phyloP scores from a whole-genome alignment of 768 basidiomycete species.

The Stropharia rugosoannulata region DNA sequence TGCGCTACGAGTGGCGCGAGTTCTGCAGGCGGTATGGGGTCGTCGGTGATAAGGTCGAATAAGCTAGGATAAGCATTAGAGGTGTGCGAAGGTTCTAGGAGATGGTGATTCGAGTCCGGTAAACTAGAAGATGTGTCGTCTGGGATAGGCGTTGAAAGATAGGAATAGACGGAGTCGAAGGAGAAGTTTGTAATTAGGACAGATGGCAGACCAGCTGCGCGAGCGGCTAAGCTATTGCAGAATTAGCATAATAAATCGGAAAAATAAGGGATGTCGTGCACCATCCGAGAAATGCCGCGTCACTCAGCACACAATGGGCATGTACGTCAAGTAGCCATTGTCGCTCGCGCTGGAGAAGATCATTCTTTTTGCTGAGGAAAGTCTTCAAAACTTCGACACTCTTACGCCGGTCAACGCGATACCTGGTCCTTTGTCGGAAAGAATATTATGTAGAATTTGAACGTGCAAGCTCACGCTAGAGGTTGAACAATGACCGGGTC shows the following conservation, averaged over 20 bases:
- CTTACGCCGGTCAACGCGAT: conserved; percentile 70
- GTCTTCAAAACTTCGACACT: conserved; percentile 61
- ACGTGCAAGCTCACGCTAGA: conserved; percentile 53
- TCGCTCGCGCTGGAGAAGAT: conserved; percentile 51
- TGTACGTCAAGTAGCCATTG: conserved; percentile 52
- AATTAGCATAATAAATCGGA: not conserved
- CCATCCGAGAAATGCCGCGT: conserved; percentile 81
- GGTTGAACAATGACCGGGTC: conserved; percentile 84
- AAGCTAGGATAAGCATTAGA: conserved; percentile 12
- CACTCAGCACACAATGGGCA: conserved; percentile 66
- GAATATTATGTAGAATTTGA: not conserved
- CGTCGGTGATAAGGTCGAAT: conserved; percentile 43
- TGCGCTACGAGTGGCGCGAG: conserved; percentile 65
- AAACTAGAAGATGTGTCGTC: conserved; percentile 30
- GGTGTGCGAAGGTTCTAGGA: conserved; percentile 8
- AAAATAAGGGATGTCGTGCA: conserved; percentile 27
- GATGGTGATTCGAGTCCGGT: conserved; percentile 1
- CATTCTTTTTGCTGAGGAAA: conserved; percentile 58
- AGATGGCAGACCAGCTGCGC: conserved; percentile 62
- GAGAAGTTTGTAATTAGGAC: conserved; percentile 81
- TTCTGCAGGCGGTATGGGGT: conserved; percentile 47
- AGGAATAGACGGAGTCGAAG: conserved; percentile 83
- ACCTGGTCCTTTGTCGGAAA: conserved; percentile 36
- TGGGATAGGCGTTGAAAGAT: conserved; percentile 58
- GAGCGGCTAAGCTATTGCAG: conserved; percentile 57